These are phyloP conservation scores for Hibiscus tridactylites DNA, from an alignment of 345 rosid genomes.

Conservation along the genomic window DNA sequence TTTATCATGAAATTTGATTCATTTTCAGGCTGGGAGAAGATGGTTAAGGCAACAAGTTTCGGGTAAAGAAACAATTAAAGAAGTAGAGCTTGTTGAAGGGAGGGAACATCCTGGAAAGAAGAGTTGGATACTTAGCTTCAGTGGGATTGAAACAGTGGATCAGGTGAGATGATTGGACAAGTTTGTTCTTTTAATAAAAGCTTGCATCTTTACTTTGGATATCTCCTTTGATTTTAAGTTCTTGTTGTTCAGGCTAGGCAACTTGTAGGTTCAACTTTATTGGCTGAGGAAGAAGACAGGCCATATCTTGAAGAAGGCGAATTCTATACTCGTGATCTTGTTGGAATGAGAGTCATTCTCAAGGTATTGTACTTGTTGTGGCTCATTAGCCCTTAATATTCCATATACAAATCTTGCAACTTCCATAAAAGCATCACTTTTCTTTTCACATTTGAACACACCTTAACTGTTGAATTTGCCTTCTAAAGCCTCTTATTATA, in stretches of 20 bases:
- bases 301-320: conserved; percentile 75
- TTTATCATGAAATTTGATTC: not conserved
- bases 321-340: conserved; percentile 74
- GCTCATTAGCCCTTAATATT: not conserved
- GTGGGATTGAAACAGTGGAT: conserved; percentile 59
- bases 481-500: not conserved
- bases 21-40: conserved; percentile 72
- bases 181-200: not conserved
- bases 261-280: conserved; percentile 80
- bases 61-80: conserved; percentile 57
- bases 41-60: conserved; percentile 63
- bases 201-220: not conserved
- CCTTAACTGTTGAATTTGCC: not conserved
- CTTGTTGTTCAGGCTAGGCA: conserved; percentile 49
- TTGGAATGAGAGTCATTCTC: conserved; percentile 48
- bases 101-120: conserved; percentile 67
- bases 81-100: conserved; percentile 74
- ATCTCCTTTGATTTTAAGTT: not conserved
- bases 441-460: not conserved
- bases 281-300: conserved; percentile 66
- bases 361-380: conserved; percentile 2
- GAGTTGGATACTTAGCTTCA: conserved; percentile 80
- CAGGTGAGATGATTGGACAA: conserved; percentile 33
- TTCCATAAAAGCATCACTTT: not conserved
- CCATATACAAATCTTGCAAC: not conserved